Conservation (phyloP, 495 filamentous ascomycete genomes). For the Pseudevernia furfuracea region DNA sequence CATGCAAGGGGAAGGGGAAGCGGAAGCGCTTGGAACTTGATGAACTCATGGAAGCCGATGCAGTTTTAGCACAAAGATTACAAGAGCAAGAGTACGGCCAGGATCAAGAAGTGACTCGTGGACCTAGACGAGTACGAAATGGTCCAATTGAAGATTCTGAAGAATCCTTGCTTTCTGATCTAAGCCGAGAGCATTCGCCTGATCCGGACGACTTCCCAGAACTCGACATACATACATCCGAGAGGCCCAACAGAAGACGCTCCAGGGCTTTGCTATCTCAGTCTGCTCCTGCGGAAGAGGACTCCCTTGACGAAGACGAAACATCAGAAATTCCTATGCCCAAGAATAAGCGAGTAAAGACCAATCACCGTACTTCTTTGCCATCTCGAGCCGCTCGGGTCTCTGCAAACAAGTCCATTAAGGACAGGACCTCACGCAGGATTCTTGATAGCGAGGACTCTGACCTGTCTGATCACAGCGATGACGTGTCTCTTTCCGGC, state of each 20-base stretch:
- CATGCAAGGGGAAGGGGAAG: constrained; percentile 26
- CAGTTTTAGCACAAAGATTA: constrained; percentile 48
- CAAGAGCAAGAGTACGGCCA: constrained; percentile 56
- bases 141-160: constrained; percentile 14
- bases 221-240: not conserved
- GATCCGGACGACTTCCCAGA: not conserved
- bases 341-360: constrained; percentile 8
- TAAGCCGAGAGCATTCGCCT: not conserved
- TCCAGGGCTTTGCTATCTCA: not conserved
- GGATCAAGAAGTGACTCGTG: constrained; percentile 28
- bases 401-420: constrained; percentile 17
- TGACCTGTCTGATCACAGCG: constrained; percentile 16
- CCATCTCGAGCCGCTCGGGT: constrained; percentile 21
- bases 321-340: not conserved
- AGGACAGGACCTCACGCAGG: not conserved
- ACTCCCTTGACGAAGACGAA: not conserved
- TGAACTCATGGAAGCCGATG: constrained; percentile 43
- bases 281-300: not conserved
- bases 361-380: constrained; percentile 7
- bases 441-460: constrained; percentile 22
- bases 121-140: constrained; percentile 19
- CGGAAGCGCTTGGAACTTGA: constrained; percentile 34
- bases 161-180: not conserved
- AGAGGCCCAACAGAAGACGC: not conserved
- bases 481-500: constrained; percentile 15